Percentiles rank a stretch among this genome's conserved stretches.
phyloP scores from a whole-genome alignment of 164 flowering plant genomes.

The Chimonanthus salicifolius region DNA sequence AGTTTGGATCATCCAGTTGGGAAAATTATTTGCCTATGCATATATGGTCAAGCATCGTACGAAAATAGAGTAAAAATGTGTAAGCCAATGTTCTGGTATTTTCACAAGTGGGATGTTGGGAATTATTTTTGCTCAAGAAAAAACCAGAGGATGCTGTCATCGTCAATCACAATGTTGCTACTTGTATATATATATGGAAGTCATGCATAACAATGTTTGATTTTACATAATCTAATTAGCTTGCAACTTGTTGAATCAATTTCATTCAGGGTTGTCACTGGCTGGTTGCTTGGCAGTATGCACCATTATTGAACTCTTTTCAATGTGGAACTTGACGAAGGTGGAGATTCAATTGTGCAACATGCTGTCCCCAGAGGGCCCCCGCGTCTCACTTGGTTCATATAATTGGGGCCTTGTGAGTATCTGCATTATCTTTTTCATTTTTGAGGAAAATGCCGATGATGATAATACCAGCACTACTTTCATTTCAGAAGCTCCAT shows the following conservation, averaged over 20 bases:
- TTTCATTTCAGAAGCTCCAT: background rate
- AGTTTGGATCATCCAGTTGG: background rate
- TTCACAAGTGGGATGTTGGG: background rate
- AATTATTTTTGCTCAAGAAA: background rate
- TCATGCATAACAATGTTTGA: background rate
- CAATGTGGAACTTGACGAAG: conserved; percentile 98
- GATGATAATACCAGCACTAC: background rate
- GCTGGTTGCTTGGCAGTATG: conserved; percentile 50
- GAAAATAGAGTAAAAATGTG: background rate
- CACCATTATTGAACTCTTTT: conserved; percentile 64
- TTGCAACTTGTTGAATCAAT: conserved; percentile 5
- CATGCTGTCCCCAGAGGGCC: conserved; percentile 87
- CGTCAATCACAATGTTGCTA: background rate
- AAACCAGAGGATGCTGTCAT: background rate
- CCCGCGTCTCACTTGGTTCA: conserved; percentile 71
- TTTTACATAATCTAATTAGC: background rate
- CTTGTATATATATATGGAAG: no score
- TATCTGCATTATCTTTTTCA: conserved; percentile 5
- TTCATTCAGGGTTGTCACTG: conserved; percentile 55
- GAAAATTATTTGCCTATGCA: background rate
- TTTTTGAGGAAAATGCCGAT: background rate
- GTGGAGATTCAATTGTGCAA: conserved; percentile 90
- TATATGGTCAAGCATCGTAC: background rate
- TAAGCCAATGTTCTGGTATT: background rate
- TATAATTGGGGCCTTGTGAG: conserved; percentile 92